Evolutionary conservation across 306 rosid genomes (phyloP).

Genomic region (Quercus parvula): DNA sequence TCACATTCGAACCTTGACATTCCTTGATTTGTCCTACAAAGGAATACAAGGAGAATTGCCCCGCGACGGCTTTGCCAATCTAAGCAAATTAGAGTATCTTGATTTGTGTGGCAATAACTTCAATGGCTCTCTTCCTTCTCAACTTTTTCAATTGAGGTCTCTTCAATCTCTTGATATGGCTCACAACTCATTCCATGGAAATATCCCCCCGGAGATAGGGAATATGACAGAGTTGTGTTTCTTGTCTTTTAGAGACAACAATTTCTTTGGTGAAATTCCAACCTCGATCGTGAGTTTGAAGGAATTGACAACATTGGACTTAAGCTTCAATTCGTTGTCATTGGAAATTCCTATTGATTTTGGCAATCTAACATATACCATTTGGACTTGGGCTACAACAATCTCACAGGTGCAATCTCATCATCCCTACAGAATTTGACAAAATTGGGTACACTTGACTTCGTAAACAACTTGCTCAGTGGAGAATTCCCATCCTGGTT

Average conservation of each 20-base stretch:
- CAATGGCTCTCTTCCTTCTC: not conserved
- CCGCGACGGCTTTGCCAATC: not conserved
- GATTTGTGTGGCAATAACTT: slow-evolving; percentile 18
- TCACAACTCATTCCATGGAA: too few species aligned
- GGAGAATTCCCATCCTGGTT: not conserved
- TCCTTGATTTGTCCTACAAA: slow-evolving; percentile 17
- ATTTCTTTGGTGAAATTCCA: not conserved
- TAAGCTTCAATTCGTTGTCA: slow-evolving; percentile 13
- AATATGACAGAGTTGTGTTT: not conserved
- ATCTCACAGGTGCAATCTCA: slow-evolving; percentile 25
- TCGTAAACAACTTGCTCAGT: slow-evolving; percentile 10
- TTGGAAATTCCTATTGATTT: not conserved
- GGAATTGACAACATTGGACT: slow-evolving; percentile 3
- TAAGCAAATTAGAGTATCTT: slow-evolving; percentile 6
- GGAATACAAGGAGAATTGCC: slow-evolving; percentile 8
- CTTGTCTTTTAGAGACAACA: slow-evolving; percentile 7
- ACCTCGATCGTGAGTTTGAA: not conserved
- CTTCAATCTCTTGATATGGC: not conserved
- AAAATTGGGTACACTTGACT: slow-evolving; percentile 1
- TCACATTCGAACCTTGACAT: slow-evolving; percentile 17
- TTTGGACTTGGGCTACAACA: slow-evolving; percentile 21
- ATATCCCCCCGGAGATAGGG: too few species aligned
- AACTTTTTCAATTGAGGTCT: not conserved
- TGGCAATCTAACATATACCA: slow-evolving; percentile 6
- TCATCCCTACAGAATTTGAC: not conserved